These are phyloP conservation scores for Lavandula angustifolia DNA, from an alignment of 257 asterid species.

Conservation along the genomic window DNA sequence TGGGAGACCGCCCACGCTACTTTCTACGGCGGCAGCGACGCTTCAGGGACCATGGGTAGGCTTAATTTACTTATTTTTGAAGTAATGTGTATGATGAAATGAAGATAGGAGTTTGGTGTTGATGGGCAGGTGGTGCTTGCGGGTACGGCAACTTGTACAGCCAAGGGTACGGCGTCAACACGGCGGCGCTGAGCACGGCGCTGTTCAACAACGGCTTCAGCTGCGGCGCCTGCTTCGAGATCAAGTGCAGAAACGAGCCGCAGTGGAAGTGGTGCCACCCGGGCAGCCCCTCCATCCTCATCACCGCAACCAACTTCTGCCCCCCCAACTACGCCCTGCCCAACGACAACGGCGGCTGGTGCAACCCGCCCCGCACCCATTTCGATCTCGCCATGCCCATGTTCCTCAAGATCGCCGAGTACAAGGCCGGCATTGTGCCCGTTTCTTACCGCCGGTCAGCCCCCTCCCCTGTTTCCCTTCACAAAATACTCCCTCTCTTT, in stretches of 20 bases:
- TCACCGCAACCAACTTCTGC: slow-evolving; percentile 76
- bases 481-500: no score
- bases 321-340: slow-evolving; percentile 72
- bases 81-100: neutral
- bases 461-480: neutral
- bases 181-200: slow-evolving; percentile 78
- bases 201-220: slow-evolving; percentile 68
- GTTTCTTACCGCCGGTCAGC: slow-evolving; percentile 64
- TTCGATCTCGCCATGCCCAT: slow-evolving; percentile 84
- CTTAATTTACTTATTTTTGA: no score
- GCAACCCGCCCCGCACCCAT: slow-evolving; percentile 79
- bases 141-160: slow-evolving; percentile 80
- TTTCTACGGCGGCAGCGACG: slow-evolving; percentile 88
- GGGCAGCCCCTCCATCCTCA: slow-evolving; percentile 65
- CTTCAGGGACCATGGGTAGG: slow-evolving; percentile 89
- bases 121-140: slow-evolving; percentile 71
- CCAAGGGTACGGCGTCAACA: slow-evolving; percentile 75
- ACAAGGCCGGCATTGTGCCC: slow-evolving; percentile 75
- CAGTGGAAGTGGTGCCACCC: slow-evolving; percentile 59
- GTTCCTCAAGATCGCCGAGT: slow-evolving; percentile 69
- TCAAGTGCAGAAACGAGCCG: slow-evolving; percentile 54
- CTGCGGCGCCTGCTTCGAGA: slow-evolving; percentile 82
- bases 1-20: slow-evolving; percentile 90
- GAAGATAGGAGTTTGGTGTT: neutral
- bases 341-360: slow-evolving; percentile 74